A percentile compares a stretch with the other conserved stretches of the same genome.
These are phyloP conservation scores for Mrakiaceae sp. DNA, from an alignment of 1,284 basidiomycete genomes.

Conservation along the genomic window DNA sequence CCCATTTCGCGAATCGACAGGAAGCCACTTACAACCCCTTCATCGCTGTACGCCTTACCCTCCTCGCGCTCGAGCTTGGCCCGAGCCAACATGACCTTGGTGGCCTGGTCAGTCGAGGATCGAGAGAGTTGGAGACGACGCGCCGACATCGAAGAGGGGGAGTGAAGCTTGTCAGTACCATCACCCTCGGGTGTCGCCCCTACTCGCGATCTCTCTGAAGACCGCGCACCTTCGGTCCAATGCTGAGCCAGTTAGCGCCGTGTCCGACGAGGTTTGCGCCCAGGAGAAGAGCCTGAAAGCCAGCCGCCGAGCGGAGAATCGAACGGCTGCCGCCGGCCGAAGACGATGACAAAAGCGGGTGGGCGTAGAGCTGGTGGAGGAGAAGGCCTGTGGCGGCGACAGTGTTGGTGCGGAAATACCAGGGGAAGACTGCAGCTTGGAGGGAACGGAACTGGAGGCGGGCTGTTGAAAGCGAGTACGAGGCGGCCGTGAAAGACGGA, in stretches of 20 bases:
- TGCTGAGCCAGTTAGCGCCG: slow-evolving; percentile 45
- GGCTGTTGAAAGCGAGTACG: slow-evolving; percentile 33
- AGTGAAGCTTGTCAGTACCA: no score
- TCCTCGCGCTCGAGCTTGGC: slow-evolving; percentile 62
- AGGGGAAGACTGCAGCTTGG: slow-evolving; percentile 60
- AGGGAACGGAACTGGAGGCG: slow-evolving; percentile 62
- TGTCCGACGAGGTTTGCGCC: slow-evolving; percentile 44
- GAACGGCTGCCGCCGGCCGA: slow-evolving; percentile 35
- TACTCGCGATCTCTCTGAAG: no score
- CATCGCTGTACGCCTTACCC: slow-evolving; percentile 52
- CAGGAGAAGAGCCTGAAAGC: slow-evolving; percentile 58
- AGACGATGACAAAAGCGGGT: slow-evolving; percentile 46
- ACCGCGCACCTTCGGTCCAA: slow-evolving; percentile 42
- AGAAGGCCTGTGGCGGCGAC: slow-evolving; percentile 47
- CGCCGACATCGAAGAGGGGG: no score
- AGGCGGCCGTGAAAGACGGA: not conserved
- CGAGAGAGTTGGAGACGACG: slow-evolving; percentile 3
- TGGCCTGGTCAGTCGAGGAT: slow-evolving; percentile 32
- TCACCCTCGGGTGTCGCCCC: no score
- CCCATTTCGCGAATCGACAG: not conserved
- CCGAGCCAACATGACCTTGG: slow-evolving; percentile 52
- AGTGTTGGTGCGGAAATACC: slow-evolving; percentile 59
- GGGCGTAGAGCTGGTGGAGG: slow-evolving; percentile 50
- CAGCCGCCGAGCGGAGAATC: slow-evolving; percentile 44
- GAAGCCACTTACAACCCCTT: slow-evolving; percentile 40